Evolutionary conservation across 2,329 filamentous ascomycete species (phyloP), one percentile per base, ranked within the genome.

Genomic region (Thermothelomyces thermophilus): DNA sequence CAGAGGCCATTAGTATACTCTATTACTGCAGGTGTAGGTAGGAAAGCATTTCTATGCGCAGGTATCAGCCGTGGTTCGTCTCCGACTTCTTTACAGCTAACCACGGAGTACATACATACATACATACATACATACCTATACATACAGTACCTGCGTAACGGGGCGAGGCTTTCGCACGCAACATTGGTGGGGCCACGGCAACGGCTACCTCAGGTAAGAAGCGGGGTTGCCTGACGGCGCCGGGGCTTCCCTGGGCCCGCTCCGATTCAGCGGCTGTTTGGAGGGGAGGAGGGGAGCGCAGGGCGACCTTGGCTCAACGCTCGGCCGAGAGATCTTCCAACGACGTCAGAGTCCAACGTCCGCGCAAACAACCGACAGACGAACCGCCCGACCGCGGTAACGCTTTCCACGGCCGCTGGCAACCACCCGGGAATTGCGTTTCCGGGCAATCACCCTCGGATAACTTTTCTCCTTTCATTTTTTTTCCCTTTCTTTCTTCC

Each of bases 291-390:
- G 30, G 9, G 30, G 9, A 10, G 9, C 30, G 33, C 35, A 37
- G 9, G 24, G 41, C 26, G 30, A 48, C n/a, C n/a, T n/a, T n/a
- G 50, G 44, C 50, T 48, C 50, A 40, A 43, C 49, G 24, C 44
- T 43, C 43, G 49, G 26, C 49, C 26, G 37, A 40, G 37, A 40
- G 41, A 24, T 19, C 34, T 41, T 20, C 47, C 41, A 51, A 47
- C 40, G 37, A 44, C 50, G 42, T 42, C 50, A 48, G 39, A 46
- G 36, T n/a, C 53, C 42, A 41, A 36, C 42, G 13, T 35, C 39
- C 34, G n/a, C 28, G 11, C 19, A 2, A 14, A 26, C 6, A 2
- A 1, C 3, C 41, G 16, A 39, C 34, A 19, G 14, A 14, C 30
- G 31, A 17, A 41, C 37, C 33, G 20, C n/a, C 43, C 39, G 14